A percentile compares a stretch with the other conserved stretches of the same genome.
Evolutionary conservation across 1,284 basidiomycete genomes (phyloP).

Genomic region (Cutaneotrichosporon cavernicola): DNA sequence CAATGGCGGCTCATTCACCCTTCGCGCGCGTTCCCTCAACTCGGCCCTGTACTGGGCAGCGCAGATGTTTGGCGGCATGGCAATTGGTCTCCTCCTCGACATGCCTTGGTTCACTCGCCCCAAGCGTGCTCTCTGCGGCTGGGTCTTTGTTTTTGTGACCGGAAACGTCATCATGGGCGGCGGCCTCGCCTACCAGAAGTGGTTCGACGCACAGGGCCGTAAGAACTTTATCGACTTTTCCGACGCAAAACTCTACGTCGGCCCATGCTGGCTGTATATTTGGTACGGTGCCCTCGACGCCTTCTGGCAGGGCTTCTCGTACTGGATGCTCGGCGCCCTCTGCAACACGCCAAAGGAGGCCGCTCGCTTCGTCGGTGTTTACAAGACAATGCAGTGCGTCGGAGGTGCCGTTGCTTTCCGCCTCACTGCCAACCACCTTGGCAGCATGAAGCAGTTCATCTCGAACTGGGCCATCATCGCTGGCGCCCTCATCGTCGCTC

Average conservation of each 20-base stretch:
- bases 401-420: constrained; percentile 26
- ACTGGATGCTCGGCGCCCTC: constrained; percentile 35
- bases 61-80: constrained; percentile 35
- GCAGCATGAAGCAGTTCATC: constrained; percentile 27
- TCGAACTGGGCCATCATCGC: constrained; percentile 30
- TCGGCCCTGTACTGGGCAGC: constrained; percentile 52
- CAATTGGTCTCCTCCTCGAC: constrained; percentile 39
- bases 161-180: constrained; percentile 36
- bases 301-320: constrained; percentile 43
- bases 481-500: constrained; percentile 23
- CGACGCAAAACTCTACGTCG: constrained; percentile 30
- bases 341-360: constrained; percentile 31
- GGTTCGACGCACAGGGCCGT: constrained; percentile 15
- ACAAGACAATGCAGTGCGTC: constrained; percentile 30
- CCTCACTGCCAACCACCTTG: constrained; percentile 25
- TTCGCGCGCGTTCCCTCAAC: constrained; percentile 48
- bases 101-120: constrained; percentile 43
- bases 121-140: constrained; percentile 30
- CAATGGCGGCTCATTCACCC: constrained; percentile 44
- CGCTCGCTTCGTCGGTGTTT: constrained; percentile 29
- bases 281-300: constrained; percentile 45
- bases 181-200: constrained; percentile 26
- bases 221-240: constrained; percentile 24
- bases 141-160: constrained; percentile 29
- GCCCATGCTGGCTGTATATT: constrained; percentile 37